These are phyloP conservation scores for Penicillium polonicum DNA, from an alignment of 2,329 filamentous ascomycete species.

Conservation along the genomic window DNA sequence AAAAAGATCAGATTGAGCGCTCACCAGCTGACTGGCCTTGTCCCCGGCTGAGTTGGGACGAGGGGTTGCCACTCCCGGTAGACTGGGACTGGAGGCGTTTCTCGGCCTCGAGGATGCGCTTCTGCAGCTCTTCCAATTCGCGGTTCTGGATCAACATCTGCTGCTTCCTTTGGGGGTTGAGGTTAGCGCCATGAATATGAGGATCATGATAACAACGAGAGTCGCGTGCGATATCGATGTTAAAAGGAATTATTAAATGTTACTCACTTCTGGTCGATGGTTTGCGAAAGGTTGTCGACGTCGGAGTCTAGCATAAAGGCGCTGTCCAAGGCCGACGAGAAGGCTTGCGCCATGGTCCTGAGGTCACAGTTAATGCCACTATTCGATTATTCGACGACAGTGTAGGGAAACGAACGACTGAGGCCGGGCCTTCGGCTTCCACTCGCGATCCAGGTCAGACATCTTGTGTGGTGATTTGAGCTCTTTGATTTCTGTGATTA, in stretches of 20 bases:
- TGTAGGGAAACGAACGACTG: constrained; percentile 67
- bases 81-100: constrained; percentile 60
- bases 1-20: constrained; percentile 20
- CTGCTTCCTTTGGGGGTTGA: constrained; percentile 67
- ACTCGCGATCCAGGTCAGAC: constrained; percentile 70
- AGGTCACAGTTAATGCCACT: constrained; percentile 25
- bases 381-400: constrained; percentile 6
- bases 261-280: constrained; percentile 77
- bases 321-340: constrained; percentile 81
- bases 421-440: constrained; percentile 76
- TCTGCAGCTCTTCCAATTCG: constrained; percentile 84
- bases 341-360: constrained; percentile 84
- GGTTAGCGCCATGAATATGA: not conserved
- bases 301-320: constrained; percentile 85
- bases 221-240: not conserved
- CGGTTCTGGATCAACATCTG: constrained; percentile 69
- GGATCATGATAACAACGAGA: not conserved
- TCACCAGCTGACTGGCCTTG: constrained; percentile 24
- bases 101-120: constrained; percentile 80
- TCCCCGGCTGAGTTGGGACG: constrained; percentile 9
- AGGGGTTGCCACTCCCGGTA: constrained; percentile 16
- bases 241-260: constrained; percentile 21
- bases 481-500: not conserved
- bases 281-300: constrained; percentile 69
- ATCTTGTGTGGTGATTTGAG: constrained; percentile 23